These are phyloP conservation scores for Neofusicoccum ribis DNA, from an alignment of 2,329 filamentous ascomycete genomes.

Conservation along the genomic window DNA sequence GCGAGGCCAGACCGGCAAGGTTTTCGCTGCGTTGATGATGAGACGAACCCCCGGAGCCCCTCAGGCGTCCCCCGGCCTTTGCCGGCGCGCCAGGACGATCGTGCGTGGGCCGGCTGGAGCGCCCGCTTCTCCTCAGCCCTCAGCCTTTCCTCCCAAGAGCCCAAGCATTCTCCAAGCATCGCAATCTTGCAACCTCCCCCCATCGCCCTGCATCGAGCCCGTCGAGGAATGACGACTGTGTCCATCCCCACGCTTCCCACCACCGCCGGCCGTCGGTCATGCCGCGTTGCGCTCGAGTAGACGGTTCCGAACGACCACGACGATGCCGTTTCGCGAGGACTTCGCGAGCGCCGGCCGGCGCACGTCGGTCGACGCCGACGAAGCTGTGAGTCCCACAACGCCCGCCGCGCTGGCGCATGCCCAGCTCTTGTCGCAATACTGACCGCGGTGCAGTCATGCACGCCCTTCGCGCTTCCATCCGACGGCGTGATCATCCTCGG, in stretches of 20 bases:
- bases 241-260: not conserved
- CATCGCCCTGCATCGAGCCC: constrained; percentile 9
- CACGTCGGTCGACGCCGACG: constrained; percentile 12
- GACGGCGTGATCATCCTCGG: constrained; percentile 57
- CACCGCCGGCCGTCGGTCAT: constrained; percentile 10
- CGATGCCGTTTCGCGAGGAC: constrained; percentile 19
- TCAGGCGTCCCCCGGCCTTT: not conserved
- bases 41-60: not conserved
- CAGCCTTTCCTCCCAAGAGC: constrained; percentile 10
- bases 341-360: constrained; percentile 14
- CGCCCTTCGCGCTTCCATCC: constrained; percentile 62
- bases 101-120: not conserved
- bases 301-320: constrained; percentile 12
- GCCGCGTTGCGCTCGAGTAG: constrained; percentile 14
- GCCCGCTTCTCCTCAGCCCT: constrained; percentile 10
- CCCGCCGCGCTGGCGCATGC: not conserved
- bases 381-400: constrained; percentile 8
- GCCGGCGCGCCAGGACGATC: not conserved
- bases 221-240: constrained; percentile 10
- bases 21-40: not conserved
- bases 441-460: constrained; percentile 52
- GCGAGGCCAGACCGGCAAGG: not conserved
- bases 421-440: not conserved
- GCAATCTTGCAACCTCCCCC: constrained; percentile 7
- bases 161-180: constrained; percentile 20